Conservation (phyloP, 1,284 basidiomycete species). For the Cryptococcus depauperatus region DNA sequence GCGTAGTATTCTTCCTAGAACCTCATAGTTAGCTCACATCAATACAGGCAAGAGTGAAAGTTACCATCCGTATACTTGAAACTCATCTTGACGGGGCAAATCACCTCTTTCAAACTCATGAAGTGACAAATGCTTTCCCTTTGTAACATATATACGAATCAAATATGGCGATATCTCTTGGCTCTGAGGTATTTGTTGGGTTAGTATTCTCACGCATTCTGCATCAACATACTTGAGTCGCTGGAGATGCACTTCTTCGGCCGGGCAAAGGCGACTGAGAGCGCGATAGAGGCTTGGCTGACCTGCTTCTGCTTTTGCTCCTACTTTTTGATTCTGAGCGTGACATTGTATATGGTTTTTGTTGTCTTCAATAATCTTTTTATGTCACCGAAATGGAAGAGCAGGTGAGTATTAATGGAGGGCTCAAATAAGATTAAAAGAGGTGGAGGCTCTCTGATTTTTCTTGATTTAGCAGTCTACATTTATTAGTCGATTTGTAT, state of each 20-base stretch:
- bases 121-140: slow-evolving; percentile 34
- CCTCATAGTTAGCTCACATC: background rate
- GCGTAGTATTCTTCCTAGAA: slow-evolving; percentile 36
- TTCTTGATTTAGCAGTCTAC: no score
- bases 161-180: slow-evolving; percentile 35
- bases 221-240: background rate
- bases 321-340: slow-evolving; percentile 1
- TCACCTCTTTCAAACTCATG: slow-evolving; percentile 35
- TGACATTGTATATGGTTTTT: background rate
- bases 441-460: no score
- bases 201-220: slow-evolving; percentile 4
- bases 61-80: slow-evolving; percentile 37
- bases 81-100: slow-evolving; percentile 35
- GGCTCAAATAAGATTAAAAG: no score
- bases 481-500: no score
- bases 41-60: slow-evolving; percentile 4
- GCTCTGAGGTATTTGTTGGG: no score
- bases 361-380: no score
- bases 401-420: no score
- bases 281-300: background rate
- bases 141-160: slow-evolving; percentile 39
- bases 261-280: background rate
- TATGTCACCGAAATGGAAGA: no score
- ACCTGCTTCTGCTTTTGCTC: slow-evolving; percentile 1
- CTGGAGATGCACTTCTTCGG: background rate